Evolutionary conservation across 1,284 basidiomycete genomes (phyloP).

Genomic region (Paramarasmius palmivorus): DNA sequence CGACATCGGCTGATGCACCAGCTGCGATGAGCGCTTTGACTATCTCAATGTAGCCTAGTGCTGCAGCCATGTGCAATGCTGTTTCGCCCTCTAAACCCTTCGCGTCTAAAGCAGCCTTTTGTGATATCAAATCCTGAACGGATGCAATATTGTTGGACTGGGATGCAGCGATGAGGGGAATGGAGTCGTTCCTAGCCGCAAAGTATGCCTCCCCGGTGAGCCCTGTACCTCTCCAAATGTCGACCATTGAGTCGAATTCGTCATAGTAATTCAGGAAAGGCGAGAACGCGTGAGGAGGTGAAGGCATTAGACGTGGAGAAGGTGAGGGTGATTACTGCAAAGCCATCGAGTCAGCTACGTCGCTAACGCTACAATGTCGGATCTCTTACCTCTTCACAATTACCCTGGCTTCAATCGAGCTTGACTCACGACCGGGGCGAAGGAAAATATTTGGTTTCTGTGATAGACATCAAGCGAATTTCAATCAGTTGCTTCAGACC

Average conservation of each 20-base stretch:
- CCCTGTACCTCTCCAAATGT: conserved; percentile 1
- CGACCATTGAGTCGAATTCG: not conserved
- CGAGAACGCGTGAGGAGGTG: not conserved
- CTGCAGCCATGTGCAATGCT: not conserved
- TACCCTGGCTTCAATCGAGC: no score
- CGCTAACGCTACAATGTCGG: no score
- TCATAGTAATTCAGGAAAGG: conserved; percentile 1
- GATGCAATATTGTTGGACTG: not conserved
- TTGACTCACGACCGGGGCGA: no score
- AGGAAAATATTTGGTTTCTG: no score
- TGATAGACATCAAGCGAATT: no score
- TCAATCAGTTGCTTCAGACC: no score
- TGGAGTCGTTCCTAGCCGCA: not conserved
- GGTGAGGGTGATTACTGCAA: no score
- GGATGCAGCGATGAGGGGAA: not conserved
- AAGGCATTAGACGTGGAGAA: not conserved
- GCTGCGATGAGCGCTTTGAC: not conserved
- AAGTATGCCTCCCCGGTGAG: conserved; percentile 1
- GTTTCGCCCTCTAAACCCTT: conserved; percentile 1
- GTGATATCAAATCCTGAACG: not conserved
- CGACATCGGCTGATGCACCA: not conserved
- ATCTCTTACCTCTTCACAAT: no score
- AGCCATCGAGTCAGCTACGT: no score
- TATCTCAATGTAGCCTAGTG: not conserved
- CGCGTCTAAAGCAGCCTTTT: not conserved